Evolutionary conservation across 2,329 filamentous ascomycete species (phyloP).

Genomic region (Alternaria sp.): DNA sequence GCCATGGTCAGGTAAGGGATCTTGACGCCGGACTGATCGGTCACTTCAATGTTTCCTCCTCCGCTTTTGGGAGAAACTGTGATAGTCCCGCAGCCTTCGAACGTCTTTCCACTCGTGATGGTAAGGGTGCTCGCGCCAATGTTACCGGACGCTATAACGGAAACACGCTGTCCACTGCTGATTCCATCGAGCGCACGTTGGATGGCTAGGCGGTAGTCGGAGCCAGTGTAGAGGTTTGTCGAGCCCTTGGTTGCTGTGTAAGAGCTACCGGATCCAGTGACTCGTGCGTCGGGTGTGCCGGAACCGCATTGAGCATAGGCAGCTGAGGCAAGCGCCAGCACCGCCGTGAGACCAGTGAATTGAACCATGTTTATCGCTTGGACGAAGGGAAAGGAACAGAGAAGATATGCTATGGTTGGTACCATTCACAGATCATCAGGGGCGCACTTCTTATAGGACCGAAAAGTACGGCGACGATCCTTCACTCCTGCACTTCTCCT

Average conservation of each 20-base stretch:
- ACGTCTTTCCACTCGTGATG: slow-evolving; percentile 63
- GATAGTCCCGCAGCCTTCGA: slow-evolving; percentile 68
- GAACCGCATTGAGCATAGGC: slow-evolving; percentile 59
- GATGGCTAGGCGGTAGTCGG: slow-evolving; percentile 64
- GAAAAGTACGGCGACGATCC: neutral
- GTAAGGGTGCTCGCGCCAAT: slow-evolving; percentile 64
- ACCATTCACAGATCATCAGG: neutral
- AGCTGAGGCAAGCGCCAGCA: slow-evolving; percentile 54
- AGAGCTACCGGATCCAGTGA: slow-evolving; percentile 58
- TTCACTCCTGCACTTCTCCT: neutral
- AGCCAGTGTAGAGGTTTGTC: slow-evolving; percentile 60
- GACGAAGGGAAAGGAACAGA: neutral
- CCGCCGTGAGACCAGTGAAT: slow-evolving; percentile 51
- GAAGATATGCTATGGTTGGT: neutral
- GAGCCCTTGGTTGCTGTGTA: slow-evolving; percentile 59
- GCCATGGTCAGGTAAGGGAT: slow-evolving; percentile 68
- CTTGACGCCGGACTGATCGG: slow-evolving; percentile 58
- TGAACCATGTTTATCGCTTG: slow-evolving; percentile 47
- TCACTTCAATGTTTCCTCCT: slow-evolving; percentile 64
- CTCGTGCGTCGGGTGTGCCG: slow-evolving; percentile 57
- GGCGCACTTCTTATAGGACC: neutral
- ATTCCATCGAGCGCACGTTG: slow-evolving; percentile 64
- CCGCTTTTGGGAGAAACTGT: slow-evolving; percentile 55
- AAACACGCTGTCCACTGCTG: slow-evolving; percentile 61
- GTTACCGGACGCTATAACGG: slow-evolving; percentile 64